Percentiles rank a stretch among this genome's conserved stretches.
Conservation (phyloP, 2,329 filamentous ascomycete species). For the Colletotrichum spinosum region DNA sequence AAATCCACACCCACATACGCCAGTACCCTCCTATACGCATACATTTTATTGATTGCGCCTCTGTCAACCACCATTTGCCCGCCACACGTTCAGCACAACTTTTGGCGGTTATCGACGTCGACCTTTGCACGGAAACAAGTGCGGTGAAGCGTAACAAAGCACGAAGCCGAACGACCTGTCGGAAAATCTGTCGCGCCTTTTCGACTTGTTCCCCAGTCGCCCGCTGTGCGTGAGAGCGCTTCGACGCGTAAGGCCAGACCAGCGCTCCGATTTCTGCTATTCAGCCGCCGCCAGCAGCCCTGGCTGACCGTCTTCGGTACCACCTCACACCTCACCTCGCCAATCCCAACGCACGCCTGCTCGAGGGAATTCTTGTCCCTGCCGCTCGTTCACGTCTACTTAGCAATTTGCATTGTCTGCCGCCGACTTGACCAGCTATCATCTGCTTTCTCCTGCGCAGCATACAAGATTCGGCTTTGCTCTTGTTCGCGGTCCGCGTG, state of each 20-base stretch:
- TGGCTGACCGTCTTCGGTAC: conserved; percentile 13
- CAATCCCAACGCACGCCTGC: conserved; percentile 22
- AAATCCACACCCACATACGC: neutral
- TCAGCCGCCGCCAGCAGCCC: conserved; percentile 13
- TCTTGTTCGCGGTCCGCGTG: conserved; percentile 30
- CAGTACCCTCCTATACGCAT: too few relatives aligned
- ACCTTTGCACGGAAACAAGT: neutral
- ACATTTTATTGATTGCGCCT: too few relatives aligned
- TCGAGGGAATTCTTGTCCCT: conserved; percentile 37
- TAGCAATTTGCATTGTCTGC: conserved; percentile 29
- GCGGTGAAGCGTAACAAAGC: conserved; percentile 22
- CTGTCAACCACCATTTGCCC: too few relatives aligned
- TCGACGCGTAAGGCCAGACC: conserved; percentile 17
- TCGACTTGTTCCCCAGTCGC: conserved; percentile 9
- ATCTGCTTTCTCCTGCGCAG: conserved; percentile 9
- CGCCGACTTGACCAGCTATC: neutral
- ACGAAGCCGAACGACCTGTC: conserved; percentile 17
- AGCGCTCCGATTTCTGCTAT: conserved; percentile 18
- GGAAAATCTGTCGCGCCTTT: conserved; percentile 9
- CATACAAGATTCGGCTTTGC: conserved; percentile 27
- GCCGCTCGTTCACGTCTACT: conserved; percentile 37
- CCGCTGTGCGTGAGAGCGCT: conserved; percentile 15
- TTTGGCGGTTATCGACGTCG: neutral
- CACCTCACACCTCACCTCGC: conserved; percentile 4
- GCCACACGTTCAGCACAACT: too few relatives aligned